Percentiles rank a stretch among this genome's conserved stretches.
Conservation (phyloP, 2,329 filamentous ascomycete genomes). For the Sclerotinia spermophila region DNA sequence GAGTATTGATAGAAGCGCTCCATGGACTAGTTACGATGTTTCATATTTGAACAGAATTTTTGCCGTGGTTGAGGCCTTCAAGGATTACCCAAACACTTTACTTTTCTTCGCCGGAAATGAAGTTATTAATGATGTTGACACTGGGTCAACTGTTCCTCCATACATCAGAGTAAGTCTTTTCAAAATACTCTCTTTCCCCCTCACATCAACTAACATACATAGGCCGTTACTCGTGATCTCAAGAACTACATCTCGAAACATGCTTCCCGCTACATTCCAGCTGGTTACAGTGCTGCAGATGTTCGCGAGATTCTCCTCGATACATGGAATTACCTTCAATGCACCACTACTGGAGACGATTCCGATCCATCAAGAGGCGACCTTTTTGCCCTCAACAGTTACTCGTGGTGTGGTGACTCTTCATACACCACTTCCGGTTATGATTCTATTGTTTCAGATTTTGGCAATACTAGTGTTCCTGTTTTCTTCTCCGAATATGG, state of each 20-base stretch:
- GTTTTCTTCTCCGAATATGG: conserved; percentile 82
- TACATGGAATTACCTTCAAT: conserved; percentile 72
- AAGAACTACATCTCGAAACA: conserved; percentile 77
- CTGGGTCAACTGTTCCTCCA: conserved; percentile 58
- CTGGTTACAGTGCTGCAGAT: conserved; percentile 78
- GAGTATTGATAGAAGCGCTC: conserved; percentile 51
- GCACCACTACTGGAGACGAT: conserved; percentile 52
- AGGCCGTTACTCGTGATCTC: conserved; percentile 73
- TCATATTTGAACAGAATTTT: conserved; percentile 64
- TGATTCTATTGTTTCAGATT: conserved; percentile 59
- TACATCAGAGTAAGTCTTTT: conserved; percentile 53
- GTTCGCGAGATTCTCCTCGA: conserved; percentile 71
- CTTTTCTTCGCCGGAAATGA: conserved; percentile 77
- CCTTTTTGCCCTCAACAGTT: conserved; percentile 75
- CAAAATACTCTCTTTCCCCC: neutral
- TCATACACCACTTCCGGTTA: conserved; percentile 62
- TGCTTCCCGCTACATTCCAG: conserved; percentile 64
- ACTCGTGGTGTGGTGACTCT: conserved; percentile 67
- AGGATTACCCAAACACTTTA: conserved; percentile 63
- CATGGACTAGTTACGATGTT: conserved; percentile 57
- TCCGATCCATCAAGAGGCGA: conserved; percentile 63
- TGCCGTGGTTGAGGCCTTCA: conserved; percentile 63
- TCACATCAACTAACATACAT: conserved; percentile 35
- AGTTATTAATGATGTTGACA: conserved; percentile 65
- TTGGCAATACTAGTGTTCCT: conserved; percentile 63